A percentile compares a stretch with the other conserved stretches of the same genome.
These are phyloP conservation scores for Arthrobotrys conoides DNA, from an alignment of 2,329 filamentous ascomycete species.

Conservation along the genomic window DNA sequence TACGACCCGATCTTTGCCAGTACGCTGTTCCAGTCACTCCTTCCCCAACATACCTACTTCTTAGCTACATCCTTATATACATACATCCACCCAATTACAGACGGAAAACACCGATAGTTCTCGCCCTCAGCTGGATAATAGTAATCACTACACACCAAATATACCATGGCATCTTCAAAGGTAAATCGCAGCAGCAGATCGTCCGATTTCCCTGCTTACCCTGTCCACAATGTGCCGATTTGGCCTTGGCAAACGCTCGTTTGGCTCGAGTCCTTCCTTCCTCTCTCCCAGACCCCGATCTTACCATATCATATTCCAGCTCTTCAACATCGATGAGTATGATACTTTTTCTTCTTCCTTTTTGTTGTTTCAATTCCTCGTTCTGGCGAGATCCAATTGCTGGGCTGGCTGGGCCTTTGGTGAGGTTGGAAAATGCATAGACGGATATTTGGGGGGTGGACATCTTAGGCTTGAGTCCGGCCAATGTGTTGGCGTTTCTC, in stretches of 20 bases:
- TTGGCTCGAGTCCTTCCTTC: conserved; percentile 41
- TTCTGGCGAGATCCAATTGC: conserved; percentile 48
- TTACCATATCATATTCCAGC: conserved; percentile 49
- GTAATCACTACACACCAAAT: conserved; percentile 31
- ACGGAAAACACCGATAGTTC: not conserved
- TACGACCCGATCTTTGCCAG: conserved; percentile 4
- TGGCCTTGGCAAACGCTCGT: conserved; percentile 55
- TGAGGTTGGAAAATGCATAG: conserved; percentile 1
- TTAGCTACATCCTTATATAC: not conserved
- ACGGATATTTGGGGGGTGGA: not conserved
- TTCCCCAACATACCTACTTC: conserved; percentile 14
- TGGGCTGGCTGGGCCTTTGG: conserved; percentile 11
- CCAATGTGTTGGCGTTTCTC: conserved; percentile 23
- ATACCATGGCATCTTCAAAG: conserved; percentile 61
- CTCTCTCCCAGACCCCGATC: conserved; percentile 53
- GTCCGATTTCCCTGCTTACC: conserved; percentile 56
- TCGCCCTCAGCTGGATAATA: conserved; percentile 27
- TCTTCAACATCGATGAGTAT: conserved; percentile 61
- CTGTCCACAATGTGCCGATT: conserved; percentile 58
- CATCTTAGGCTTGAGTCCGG: conserved; percentile 11
- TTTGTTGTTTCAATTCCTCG: conserved; percentile 8
- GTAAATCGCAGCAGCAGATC: conserved; percentile 59
- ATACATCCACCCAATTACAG: conserved; percentile 12
- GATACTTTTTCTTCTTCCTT: conserved; percentile 38
- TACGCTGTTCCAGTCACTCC: conserved; percentile 8